These are phyloP conservation scores for Acorus gramineus DNA, from an alignment of 106 monocot species.

Conservation along the genomic window DNA sequence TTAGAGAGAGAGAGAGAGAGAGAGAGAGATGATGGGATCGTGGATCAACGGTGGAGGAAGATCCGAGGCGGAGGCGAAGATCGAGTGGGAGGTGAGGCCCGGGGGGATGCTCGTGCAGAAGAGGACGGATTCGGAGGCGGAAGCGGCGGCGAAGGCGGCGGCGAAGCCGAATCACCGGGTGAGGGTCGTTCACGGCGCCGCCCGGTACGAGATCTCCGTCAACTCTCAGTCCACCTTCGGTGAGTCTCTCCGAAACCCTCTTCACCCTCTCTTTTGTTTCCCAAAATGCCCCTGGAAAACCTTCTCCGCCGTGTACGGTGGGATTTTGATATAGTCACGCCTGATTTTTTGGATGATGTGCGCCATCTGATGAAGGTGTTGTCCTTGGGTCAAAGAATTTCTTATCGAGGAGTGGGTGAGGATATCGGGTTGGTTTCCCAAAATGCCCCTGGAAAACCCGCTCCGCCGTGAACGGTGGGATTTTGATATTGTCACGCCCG, in stretches of 20 bases:
- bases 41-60: not conserved
- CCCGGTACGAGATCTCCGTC: conserved; percentile 39
- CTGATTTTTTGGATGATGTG: no score
- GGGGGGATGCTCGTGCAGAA: conserved; percentile 73
- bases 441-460: no score
- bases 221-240: conserved; percentile 51
- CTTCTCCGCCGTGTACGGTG: no score
- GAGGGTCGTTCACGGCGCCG: conserved; percentile 33
- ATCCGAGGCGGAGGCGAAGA: conserved; percentile 6
- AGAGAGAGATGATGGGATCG: conserved; percentile 12
- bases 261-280: no score
- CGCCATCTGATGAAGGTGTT: no score
- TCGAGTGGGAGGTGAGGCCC: conserved; percentile 56
- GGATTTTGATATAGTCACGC: no score
- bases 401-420: no score
- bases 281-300: no score
- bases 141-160: not conserved
- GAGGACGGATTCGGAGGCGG: conserved; percentile 13
- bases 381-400: no score
- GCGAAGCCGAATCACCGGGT: conserved; percentile 20
- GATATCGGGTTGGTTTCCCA: no score
- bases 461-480: no score
- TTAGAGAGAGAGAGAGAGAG: not conserved
- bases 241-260: conserved; percentile 10
- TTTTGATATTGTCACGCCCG: no score